phyloP scores from a whole-genome alignment of 179 eudicot species.

The Corrigiola litoralis region DNA sequence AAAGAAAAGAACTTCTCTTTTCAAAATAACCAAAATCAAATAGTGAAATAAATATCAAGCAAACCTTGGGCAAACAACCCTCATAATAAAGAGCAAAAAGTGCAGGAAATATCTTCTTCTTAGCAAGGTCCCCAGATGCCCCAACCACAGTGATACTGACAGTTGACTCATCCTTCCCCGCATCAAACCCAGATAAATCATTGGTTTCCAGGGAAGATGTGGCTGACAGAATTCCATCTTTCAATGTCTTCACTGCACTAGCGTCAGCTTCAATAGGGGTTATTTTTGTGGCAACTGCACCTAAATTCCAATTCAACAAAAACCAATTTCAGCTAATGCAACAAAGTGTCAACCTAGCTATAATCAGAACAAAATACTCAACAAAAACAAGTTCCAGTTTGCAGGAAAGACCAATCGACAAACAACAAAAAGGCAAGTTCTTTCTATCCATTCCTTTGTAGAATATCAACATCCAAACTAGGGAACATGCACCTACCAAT shows the following conservation, averaged over 20 bases:
- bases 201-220: constrained; percentile 31
- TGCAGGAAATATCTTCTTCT: constrained; percentile 98
- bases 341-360: neutral
- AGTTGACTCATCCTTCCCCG: constrained; percentile 52
- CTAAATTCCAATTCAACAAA: constrained; percentile 20
- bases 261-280: constrained; percentile 33
- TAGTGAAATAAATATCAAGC: constrained; percentile 1
- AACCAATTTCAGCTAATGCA: constrained; percentile 2
- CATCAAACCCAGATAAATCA: constrained; percentile 34
- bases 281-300: constrained; percentile 42
- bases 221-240: constrained; percentile 43
- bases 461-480: neutral
- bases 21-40: neutral
- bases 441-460: neutral
- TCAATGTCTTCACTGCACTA: constrained; percentile 32
- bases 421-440: neutral
- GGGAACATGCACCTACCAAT: neutral
- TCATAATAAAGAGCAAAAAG: constrained; percentile 98
- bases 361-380: neutral
- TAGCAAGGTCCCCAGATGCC: constrained; percentile 98
- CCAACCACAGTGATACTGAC: constrained; percentile 96
- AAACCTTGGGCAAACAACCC: constrained; percentile 85
- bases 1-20: neutral
- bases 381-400: neutral
- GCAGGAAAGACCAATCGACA: constrained; percentile 1